A percentile compares a stretch with the other conserved stretches of the same genome.
These are phyloP conservation scores for Heteromeles arbutifolia DNA, from an alignment of 306 rosid species.

Conservation along the genomic window DNA sequence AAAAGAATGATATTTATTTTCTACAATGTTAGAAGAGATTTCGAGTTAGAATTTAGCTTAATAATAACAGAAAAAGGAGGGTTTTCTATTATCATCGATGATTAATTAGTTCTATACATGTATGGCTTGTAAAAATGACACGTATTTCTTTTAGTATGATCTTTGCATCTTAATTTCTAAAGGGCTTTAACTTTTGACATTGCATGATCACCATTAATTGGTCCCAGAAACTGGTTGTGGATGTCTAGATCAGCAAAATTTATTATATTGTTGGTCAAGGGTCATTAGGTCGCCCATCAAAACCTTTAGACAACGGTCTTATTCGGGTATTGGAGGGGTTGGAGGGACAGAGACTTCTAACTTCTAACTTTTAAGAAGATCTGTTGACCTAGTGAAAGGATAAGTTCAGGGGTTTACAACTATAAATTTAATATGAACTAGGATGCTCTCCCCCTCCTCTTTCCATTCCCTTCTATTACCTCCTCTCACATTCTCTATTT, in stretches of 20 bases:
- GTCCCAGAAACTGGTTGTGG: background rate
- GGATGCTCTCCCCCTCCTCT: too few species aligned
- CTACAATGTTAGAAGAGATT: too few species aligned
- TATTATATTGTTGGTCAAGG: slow-evolving; percentile 23
- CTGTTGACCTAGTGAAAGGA: slow-evolving; percentile 10
- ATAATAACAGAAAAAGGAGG: background rate
- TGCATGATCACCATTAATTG: background rate
- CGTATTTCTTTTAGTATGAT: background rate
- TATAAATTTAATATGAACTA: background rate
- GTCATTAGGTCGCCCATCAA: slow-evolving; percentile 24
- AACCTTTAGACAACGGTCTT: slow-evolving; percentile 15
- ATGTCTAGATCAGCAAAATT: slow-evolving; percentile 2
- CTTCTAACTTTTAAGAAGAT: background rate
- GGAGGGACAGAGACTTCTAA: slow-evolving; percentile 4
- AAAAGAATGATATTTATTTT: too few species aligned
- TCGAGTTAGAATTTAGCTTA: too few species aligned
- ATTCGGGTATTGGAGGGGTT: background rate
- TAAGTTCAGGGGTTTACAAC: slow-evolving; percentile 3
- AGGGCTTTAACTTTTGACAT: background rate
- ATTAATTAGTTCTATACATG: too few species aligned
- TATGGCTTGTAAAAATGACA: background rate
- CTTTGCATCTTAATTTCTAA: background rate
- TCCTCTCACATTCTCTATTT: too few species aligned
- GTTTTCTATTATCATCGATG: background rate
- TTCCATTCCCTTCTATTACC: too few species aligned